phyloP scores from a whole-genome alignment of 495 filamentous ascomycete genomes.

The Annulohypoxylon stygium region DNA sequence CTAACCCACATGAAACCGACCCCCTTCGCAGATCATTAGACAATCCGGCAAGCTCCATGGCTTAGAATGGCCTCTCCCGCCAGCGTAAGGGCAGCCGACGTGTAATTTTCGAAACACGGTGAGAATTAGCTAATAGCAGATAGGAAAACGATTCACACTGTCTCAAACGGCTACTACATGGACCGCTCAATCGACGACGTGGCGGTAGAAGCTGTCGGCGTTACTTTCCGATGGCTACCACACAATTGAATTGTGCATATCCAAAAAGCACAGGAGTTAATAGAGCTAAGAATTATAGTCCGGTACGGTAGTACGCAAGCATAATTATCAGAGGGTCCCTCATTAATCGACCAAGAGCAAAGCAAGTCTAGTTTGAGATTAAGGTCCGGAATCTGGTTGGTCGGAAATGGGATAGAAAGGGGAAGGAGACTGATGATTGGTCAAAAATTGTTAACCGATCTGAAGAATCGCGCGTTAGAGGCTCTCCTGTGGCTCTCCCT shows the following conservation, averaged over 20 bases:
- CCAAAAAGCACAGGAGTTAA: conserved; percentile 1
- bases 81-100: conserved; percentile 28
- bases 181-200: background rate
- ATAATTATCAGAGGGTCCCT: conserved; percentile 36
- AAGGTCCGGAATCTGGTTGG: conserved; percentile 28
- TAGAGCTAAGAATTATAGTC: conserved; percentile 6
- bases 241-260: background rate
- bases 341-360: conserved; percentile 41
- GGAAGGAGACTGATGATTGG: conserved; percentile 32
- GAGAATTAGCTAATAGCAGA: conserved; percentile 23
- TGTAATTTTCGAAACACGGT: conserved; percentile 43
- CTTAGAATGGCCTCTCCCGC: conserved; percentile 18
- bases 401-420: conserved; percentile 28
- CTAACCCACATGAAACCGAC: conserved; percentile 44
- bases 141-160: conserved; percentile 21
- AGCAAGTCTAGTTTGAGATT: conserved; percentile 34
- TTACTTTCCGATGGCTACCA: background rate
- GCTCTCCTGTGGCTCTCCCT: background rate
- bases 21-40: conserved; percentile 41
- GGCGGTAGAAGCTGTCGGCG: background rate
- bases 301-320: conserved; percentile 21
- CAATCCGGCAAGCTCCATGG: conserved; percentile 25
- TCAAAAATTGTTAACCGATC: conserved; percentile 24
- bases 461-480: conserved; percentile 14
- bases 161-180: conserved; percentile 19